These are phyloP conservation scores for Asterionellopsis glacialis DNA, from an alignment of 108 stramenopile species.

Conservation along the genomic window DNA sequence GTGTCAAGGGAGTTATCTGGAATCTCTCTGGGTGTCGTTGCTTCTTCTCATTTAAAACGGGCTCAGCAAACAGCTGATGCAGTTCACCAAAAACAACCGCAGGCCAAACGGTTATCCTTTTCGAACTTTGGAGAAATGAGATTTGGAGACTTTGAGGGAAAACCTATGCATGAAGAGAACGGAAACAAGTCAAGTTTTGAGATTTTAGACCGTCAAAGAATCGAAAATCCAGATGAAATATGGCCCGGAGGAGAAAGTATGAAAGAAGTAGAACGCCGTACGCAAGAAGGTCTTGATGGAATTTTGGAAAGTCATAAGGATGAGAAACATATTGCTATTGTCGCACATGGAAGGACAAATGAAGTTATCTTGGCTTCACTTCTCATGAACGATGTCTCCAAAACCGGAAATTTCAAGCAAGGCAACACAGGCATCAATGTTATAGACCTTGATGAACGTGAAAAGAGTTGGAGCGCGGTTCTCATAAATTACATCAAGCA, in stretches of 20 bases:
- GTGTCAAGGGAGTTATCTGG: constrained; percentile 17
- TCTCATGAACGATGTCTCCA: constrained; percentile 6
- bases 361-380: constrained; percentile 28
- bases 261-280: constrained; percentile 22
- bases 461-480: constrained; percentile 10
- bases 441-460: constrained; percentile 14
- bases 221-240: not conserved
- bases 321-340: constrained; percentile 23
- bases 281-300: constrained; percentile 12
- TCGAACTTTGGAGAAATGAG: constrained; percentile 38
- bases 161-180: constrained; percentile 3
- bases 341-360: constrained; percentile 41
- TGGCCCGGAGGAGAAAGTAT: constrained; percentile 33
- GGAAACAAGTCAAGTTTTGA: not conserved
- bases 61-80: constrained; percentile 40
- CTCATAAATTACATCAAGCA: constrained; percentile 27
- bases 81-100: constrained; percentile 1
- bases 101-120: constrained; percentile 11
- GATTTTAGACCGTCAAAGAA: not conserved
- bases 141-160: constrained; percentile 45
- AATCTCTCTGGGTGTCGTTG: constrained; percentile 28
- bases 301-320: constrained; percentile 14
- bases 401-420: constrained; percentile 21
- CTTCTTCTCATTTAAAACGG: constrained; percentile 20
- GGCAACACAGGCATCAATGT: constrained; percentile 40